Conservation (phyloP, 2,329 filamentous ascomycete genomes). For the Sarocladiaceae sp. region DNA sequence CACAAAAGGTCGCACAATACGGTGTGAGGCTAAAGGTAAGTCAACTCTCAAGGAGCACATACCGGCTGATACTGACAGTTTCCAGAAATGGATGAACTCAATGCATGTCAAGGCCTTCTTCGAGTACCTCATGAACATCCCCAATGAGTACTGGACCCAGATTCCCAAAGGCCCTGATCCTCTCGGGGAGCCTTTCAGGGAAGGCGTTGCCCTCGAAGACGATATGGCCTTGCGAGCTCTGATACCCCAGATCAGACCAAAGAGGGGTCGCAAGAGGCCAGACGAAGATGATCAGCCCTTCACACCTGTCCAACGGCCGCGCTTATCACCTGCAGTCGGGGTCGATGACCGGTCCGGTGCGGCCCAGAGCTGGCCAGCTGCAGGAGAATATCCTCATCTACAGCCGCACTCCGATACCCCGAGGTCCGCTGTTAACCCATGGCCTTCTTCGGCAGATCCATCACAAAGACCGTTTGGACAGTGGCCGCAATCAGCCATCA, state of each 20-base stretch:
- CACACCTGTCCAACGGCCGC: conserved; percentile 52
- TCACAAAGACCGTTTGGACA: conserved; percentile 58
- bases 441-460: conserved; percentile 37
- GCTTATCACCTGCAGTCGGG: conserved; percentile 47
- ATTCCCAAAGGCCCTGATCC: conserved; percentile 61
- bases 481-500: conserved; percentile 74
- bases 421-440: conserved; percentile 13
- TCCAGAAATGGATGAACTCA: conserved; percentile 87
- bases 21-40: conserved; percentile 81
- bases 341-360: conserved; percentile 30
- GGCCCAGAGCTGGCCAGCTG: conserved; percentile 40
- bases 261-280: conserved; percentile 55
- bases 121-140: conserved; percentile 74
- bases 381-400: conserved; percentile 17
- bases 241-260: conserved; percentile 66
- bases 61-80: conserved; percentile 9
- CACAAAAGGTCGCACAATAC: conserved; percentile 93
- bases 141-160: conserved; percentile 73
- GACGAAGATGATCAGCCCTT: conserved; percentile 47
- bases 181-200: conserved; percentile 59
- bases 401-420: conserved; percentile 6
- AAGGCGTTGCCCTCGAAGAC: conserved; percentile 79
- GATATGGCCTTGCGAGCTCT: conserved; percentile 82
- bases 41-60: background rate
- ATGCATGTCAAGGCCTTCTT: conserved; percentile 96